Percentiles rank a stretch among this genome's conserved stretches.
Evolutionary conservation across 2,329 filamentous ascomycete species (phyloP).

Genomic region (Colletotrichum cereale): DNA sequence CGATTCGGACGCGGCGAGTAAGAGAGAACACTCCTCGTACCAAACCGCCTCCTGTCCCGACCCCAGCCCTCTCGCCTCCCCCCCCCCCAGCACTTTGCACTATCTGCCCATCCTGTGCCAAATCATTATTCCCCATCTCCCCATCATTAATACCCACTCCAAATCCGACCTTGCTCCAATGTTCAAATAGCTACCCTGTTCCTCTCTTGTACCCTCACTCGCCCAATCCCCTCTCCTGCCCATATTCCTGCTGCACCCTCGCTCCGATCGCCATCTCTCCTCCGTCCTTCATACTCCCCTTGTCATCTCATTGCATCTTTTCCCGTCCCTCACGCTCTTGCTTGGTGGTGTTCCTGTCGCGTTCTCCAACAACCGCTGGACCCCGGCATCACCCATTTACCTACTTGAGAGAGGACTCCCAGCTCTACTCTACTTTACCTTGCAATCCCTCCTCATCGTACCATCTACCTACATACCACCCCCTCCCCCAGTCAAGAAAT

Average conservation of each 20-base stretch:
- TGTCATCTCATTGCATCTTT: conserved; percentile 39
- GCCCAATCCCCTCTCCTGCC: conserved; percentile 32
- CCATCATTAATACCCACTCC: conserved; percentile 47
- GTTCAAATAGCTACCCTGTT: conserved; percentile 53
- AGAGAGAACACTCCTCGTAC: conserved; percentile 5
- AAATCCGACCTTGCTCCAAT: conserved; percentile 50
- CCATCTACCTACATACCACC: neutral
- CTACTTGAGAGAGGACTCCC: neutral
- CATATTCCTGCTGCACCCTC: conserved; percentile 43
- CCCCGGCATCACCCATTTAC: conserved; percentile 8
- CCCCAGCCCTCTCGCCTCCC: neutral
- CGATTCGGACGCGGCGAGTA: conserved; percentile 1
- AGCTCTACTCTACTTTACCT: conserved; percentile 7
- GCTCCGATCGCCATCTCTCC: conserved; percentile 42
- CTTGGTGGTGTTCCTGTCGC: conserved; percentile 20
- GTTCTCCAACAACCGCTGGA: conserved; percentile 21
- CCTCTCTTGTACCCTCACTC: conserved; percentile 45
- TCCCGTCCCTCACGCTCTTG: conserved; percentile 15
- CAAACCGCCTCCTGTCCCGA: conserved; percentile 12
- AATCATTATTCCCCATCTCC: conserved; percentile 36
- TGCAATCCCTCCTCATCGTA: neutral
- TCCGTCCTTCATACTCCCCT: conserved; percentile 37
- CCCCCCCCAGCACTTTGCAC: neutral
- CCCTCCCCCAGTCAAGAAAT: conserved; percentile 3
- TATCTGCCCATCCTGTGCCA: conserved; percentile 1